A percentile compares a stretch with the other conserved stretches of the same genome.
These are phyloP conservation scores for Phytophthora vignae DNA, from an alignment of 352 stramenopile genomes.

Conservation along the genomic window DNA sequence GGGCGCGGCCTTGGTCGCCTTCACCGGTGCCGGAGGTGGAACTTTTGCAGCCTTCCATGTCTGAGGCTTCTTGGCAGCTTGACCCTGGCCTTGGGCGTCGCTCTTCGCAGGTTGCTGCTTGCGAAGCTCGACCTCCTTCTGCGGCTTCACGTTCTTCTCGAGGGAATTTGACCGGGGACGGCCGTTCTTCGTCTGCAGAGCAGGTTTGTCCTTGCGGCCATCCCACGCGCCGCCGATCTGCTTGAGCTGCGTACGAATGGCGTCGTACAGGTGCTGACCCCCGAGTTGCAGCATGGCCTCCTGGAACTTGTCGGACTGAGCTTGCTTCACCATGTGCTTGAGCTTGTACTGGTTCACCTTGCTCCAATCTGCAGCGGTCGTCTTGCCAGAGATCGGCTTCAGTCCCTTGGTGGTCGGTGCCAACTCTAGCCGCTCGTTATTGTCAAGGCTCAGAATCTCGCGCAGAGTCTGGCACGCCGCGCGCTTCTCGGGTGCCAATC, in stretches of 20 bases:
- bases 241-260: conserved; percentile 24
- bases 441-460: conserved; percentile 21
- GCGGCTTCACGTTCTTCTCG: neutral
- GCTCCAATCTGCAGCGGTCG: conserved; percentile 11
- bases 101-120: conserved; percentile 15
- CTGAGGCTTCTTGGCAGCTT: conserved; percentile 20
- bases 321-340: conserved; percentile 19
- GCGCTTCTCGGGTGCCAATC: conserved; percentile 31
- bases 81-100: neutral
- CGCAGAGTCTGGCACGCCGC: conserved; percentile 13
- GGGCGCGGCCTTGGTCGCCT: neutral
- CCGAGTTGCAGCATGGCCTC: conserved; percentile 24
- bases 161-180: neutral
- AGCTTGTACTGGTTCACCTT: conserved; percentile 9
- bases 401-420: conserved; percentile 8
- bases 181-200: conserved; percentile 23
- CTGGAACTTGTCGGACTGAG: conserved; percentile 32
- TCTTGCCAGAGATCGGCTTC: neutral
- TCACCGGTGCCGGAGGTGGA: conserved; percentile 25
- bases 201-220: conserved; percentile 16
- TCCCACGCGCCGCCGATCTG: conserved; percentile 23
- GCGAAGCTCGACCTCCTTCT: conserved; percentile 6
- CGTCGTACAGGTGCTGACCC: conserved; percentile 25
- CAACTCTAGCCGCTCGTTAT: conserved; percentile 5
- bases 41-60: conserved; percentile 12